phyloP scores from a whole-genome alignment of 306 rosid species.

The Casuarina equisetifolia region DNA sequence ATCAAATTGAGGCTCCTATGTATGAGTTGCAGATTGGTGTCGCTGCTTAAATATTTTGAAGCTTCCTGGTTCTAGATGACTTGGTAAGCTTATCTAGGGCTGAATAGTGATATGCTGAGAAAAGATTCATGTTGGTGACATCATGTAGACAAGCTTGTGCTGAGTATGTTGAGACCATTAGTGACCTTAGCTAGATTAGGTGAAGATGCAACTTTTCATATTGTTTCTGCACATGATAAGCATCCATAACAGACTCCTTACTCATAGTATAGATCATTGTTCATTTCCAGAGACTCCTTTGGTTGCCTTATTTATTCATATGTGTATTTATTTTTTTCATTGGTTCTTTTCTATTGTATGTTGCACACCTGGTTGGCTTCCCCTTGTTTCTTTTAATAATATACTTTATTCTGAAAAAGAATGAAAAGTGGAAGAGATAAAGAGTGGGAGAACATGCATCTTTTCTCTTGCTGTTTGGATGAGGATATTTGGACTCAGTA shows the following conservation, averaged over 20 bases:
- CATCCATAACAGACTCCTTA: neutral
- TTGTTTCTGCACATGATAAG: neutral
- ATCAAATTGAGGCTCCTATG: neutral
- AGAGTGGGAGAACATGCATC: neutral
- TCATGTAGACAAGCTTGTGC: neutral
- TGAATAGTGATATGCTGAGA: neutral
- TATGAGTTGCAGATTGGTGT: neutral
- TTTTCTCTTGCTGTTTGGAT: neutral
- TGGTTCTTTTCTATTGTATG: neutral
- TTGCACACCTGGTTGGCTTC: neutral
- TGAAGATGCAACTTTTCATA: neutral
- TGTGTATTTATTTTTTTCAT: neutral
- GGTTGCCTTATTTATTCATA: neutral
- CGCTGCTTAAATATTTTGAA: neutral
- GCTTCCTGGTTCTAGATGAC: neutral
- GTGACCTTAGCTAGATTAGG: neutral
- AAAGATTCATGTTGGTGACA: neutral
- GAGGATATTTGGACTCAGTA: neutral
- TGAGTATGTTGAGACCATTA: neutral
- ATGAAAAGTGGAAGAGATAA: neutral
- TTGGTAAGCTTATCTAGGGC: neutral
- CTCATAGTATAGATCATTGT: neutral
- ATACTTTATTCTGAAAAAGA: neutral
- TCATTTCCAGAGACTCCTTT: neutral
- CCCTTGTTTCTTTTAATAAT: neutral